Percentiles rank a stretch among this genome's conserved stretches.
Conservation (phyloP, 2,329 filamentous ascomycete genomes). For the Aureobasidium sp. region DNA sequence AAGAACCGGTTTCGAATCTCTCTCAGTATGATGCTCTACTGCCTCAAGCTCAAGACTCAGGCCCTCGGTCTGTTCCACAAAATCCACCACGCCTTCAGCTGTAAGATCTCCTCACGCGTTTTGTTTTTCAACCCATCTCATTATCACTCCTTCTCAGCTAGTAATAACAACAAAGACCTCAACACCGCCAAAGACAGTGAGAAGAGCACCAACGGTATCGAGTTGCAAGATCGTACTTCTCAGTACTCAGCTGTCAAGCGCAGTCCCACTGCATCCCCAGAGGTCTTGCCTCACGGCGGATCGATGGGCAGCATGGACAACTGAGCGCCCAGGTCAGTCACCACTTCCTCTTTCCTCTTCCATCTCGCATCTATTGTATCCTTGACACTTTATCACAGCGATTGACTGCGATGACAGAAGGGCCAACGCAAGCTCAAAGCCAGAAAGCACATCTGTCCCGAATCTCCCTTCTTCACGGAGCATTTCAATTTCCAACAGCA, state of each 20-base stretch:
- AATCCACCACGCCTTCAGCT: background rate
- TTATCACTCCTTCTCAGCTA: background rate
- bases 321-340: background rate
- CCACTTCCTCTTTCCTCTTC: background rate
- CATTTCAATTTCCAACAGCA: constrained; percentile 24
- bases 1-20: background rate
- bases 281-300: background rate
- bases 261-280: background rate
- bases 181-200: background rate
- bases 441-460: constrained; percentile 22
- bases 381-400: background rate
- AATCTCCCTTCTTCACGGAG: constrained; percentile 23
- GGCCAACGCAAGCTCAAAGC: constrained; percentile 20
- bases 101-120: background rate
- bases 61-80: background rate
- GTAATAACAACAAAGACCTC: background rate
- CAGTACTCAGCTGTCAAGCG: background rate
- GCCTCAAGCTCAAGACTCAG: background rate
- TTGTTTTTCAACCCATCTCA: background rate
- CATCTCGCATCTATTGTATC: background rate
- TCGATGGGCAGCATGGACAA: background rate
- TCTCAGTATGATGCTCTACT: background rate
- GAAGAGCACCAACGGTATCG: background rate
- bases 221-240: background rate
- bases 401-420: background rate